These are phyloP conservation scores for Trametes villosa DNA, from an alignment of 768 basidiomycete genomes.

Conservation along the genomic window DNA sequence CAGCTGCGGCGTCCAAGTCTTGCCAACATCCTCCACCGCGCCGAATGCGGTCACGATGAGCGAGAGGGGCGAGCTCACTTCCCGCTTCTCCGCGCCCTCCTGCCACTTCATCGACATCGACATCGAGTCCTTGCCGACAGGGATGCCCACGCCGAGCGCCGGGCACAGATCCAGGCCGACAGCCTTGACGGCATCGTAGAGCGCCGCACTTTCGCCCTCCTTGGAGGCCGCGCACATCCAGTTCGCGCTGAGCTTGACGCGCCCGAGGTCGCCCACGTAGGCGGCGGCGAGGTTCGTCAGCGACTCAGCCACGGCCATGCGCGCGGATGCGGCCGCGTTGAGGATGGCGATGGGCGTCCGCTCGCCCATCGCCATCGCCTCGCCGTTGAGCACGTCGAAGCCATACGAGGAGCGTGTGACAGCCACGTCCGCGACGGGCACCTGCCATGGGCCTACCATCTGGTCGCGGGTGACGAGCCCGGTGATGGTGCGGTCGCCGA, in stretches of 20 bases:
- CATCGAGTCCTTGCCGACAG: constrained; percentile 99
- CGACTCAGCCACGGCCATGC: constrained; percentile 95
- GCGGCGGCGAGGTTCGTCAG: constrained; percentile 91
- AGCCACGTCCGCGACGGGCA: constrained; percentile 96
- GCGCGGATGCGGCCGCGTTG: constrained; percentile 85
- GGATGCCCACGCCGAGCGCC: constrained; percentile 87
- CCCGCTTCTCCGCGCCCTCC: constrained; percentile 63
- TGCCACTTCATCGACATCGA: constrained; percentile 98
- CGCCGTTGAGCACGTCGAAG: constrained; percentile 81
- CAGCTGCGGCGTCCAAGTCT: constrained; percentile 94
- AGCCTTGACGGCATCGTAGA: constrained; percentile 90
- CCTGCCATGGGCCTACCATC: constrained; percentile 99
- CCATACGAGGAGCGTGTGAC: constrained; percentile 95
- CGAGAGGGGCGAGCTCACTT: constrained; percentile 91
- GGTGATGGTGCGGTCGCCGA: constrained; percentile 93
- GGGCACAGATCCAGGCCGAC: constrained; percentile 95
- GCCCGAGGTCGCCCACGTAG: constrained; percentile 64
- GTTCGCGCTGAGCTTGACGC: constrained; percentile 96
- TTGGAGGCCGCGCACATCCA: constrained; percentile 99
- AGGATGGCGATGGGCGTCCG: constrained; percentile 92
- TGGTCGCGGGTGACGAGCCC: constrained; percentile 96
- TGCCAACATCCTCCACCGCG: constrained; percentile 73
- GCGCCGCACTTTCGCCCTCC: constrained; percentile 82
- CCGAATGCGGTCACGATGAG: constrained; percentile 95
- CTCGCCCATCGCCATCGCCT: constrained; percentile 99